Evolutionary conservation across 2,329 filamentous ascomycete species (phyloP).

Genomic region (Phyllosticta capitalensis): DNA sequence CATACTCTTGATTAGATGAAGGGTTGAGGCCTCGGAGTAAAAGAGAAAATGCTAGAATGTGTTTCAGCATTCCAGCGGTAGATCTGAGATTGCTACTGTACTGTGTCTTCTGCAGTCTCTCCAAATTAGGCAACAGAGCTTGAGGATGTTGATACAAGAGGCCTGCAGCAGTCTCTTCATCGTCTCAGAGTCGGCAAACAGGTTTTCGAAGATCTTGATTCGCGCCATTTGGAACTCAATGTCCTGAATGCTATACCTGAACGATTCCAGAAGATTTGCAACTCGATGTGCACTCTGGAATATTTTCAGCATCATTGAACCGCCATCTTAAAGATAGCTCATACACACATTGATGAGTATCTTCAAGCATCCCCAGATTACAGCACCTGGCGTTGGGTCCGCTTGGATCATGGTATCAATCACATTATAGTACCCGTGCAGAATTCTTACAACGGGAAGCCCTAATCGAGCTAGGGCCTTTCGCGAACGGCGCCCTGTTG

Average conservation of each 20-base stretch:
- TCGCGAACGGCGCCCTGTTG: no score
- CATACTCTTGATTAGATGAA: neutral
- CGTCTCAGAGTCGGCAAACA: neutral
- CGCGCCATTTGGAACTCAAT: neutral
- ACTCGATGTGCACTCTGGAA: neutral
- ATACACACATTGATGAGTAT: constrained; percentile 9
- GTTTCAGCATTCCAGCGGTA: neutral
- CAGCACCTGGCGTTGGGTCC: constrained; percentile 11
- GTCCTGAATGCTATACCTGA: neutral
- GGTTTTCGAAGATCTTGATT: neutral
- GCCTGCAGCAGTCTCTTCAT: neutral
- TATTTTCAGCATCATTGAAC: neutral
- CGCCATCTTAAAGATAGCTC: neutral
- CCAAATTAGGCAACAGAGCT: neutral
- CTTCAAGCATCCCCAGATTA: constrained; percentile 14
- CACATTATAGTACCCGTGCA: constrained; percentile 2
- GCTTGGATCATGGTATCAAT: constrained; percentile 9
- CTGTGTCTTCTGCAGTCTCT: neutral
- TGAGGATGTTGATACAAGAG: neutral
- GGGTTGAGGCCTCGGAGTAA: neutral
- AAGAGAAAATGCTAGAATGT: no score
- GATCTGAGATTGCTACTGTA: no score
- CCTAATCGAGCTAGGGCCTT: no score
- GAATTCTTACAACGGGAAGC: no score
- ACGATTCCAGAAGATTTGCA: neutral